Conservation (phyloP, 2,329 filamentous ascomycete genomes). For the Phyllosticta capitalensis region DNA sequence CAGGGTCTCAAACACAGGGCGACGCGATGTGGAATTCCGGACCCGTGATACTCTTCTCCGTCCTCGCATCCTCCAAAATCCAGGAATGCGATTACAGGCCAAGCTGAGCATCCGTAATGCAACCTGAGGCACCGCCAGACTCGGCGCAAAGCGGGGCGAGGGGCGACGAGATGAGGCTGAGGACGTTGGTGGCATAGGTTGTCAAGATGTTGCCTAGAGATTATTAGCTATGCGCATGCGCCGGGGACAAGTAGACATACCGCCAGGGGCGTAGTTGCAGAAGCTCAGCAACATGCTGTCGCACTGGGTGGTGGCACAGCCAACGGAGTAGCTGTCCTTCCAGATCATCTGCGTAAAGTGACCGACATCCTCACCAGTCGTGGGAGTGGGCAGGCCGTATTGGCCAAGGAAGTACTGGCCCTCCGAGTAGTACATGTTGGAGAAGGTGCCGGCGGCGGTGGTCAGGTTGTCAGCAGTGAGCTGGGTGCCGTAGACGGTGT, state of each 20-base stretch:
- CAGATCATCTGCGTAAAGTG: constrained; percentile 31
- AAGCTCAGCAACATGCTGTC: constrained; percentile 48
- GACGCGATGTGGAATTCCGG: neutral
- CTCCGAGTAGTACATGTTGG: constrained; percentile 15
- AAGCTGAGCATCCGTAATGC: constrained; percentile 5
- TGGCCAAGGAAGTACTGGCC: constrained; percentile 20
- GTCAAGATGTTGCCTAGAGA: constrained; percentile 44
- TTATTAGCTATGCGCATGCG: constrained; percentile 17
- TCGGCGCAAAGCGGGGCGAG: constrained; percentile 8
- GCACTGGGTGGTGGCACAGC: constrained; percentile 21
- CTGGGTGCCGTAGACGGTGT: constrained; percentile 59
- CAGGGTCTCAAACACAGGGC: neutral
- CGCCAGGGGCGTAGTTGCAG: constrained; percentile 74
- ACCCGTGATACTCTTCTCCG: neutral
- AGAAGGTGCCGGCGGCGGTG: constrained; percentile 42
- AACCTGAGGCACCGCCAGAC: neutral
- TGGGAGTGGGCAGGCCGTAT: neutral
- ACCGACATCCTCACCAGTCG: constrained; percentile 19
- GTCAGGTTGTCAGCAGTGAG: constrained; percentile 48
- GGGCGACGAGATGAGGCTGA: neutral
- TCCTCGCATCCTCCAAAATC: neutral
- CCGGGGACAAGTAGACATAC: constrained; percentile 35
- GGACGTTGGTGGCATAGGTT: constrained; percentile 46
- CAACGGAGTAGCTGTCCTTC: constrained; percentile 29
- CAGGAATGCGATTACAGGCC: constrained; percentile 2